Evolutionary conservation across 176 grass and related monocot genomes (phyloP).

Genomic region (Zoysia pacifica): DNA sequence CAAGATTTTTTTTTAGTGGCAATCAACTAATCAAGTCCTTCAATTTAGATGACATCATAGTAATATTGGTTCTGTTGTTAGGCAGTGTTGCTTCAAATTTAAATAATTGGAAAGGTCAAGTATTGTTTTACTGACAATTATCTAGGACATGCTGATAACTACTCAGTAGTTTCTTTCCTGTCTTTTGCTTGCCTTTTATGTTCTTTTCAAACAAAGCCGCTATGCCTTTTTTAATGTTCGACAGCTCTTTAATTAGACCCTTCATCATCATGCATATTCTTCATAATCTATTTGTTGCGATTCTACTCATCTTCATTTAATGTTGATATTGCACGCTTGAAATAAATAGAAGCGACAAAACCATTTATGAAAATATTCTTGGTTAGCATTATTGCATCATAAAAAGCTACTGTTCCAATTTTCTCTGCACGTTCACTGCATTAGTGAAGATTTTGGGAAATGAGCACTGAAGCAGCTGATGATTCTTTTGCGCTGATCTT

Average conservation of each 20-base stretch:
- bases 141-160: slow-evolving; percentile 8
- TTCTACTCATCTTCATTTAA: not conserved
- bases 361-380: not conserved
- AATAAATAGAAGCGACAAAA: slow-evolving; percentile 25
- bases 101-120: not conserved
- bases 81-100: not conserved
- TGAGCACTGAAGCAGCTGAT: not conserved
- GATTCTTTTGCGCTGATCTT: not conserved
- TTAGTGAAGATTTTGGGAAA: not conserved
- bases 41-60: not conserved
- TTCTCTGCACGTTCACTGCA: not conserved
- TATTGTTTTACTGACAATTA: not conserved
- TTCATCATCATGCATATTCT: slow-evolving; percentile 10
- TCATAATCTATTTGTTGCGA: slow-evolving; percentile 29
- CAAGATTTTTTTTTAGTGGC: not conserved
- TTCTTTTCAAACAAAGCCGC: slow-evolving; percentile 16
- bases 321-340: not conserved
- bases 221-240: slow-evolving; percentile 17
- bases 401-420: not conserved
- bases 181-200: not conserved
- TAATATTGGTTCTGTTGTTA: not conserved
- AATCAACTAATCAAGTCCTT: not conserved
- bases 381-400: not conserved
- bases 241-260: slow-evolving; percentile 17
- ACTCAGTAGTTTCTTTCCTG: not conserved